These are phyloP conservation scores for Pythium utonaiense DNA, from an alignment of 352 stramenopile species.

Conservation along the genomic window DNA sequence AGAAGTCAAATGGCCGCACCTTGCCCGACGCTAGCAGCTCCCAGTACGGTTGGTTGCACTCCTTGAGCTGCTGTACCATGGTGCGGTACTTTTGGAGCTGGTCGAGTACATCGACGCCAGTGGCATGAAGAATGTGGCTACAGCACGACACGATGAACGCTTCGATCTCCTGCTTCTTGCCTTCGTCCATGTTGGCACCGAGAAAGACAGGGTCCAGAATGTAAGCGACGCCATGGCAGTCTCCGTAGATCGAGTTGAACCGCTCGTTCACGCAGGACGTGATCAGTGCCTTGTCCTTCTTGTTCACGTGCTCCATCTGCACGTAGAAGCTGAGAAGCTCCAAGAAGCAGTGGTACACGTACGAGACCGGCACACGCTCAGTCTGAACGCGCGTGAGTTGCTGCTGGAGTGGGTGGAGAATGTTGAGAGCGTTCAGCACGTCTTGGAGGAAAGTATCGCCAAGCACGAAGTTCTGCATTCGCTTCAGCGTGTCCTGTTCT, in stretches of 20 bases:
- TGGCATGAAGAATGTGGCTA: slow-evolving; percentile 23
- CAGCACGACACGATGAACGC: slow-evolving; percentile 49
- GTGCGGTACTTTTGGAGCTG: slow-evolving; percentile 49
- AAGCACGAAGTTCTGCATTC: slow-evolving; percentile 65
- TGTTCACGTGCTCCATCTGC: slow-evolving; percentile 58
- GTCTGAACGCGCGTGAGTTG: slow-evolving; percentile 46
- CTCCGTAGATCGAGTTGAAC: slow-evolving; percentile 59
- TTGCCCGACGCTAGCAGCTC: slow-evolving; percentile 41
- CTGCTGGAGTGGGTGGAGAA: slow-evolving; percentile 53
- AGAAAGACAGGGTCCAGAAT: slow-evolving; percentile 56
- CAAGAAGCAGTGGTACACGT: slow-evolving; percentile 47
- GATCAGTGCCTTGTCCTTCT: slow-evolving; percentile 75
- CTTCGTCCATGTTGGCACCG: slow-evolving; percentile 41
- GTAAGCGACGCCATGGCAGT: slow-evolving; percentile 58
- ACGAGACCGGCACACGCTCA: slow-evolving; percentile 40
- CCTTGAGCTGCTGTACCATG: slow-evolving; percentile 49
- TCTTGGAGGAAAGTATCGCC: slow-evolving; percentile 60
- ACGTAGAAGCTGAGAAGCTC: slow-evolving; percentile 45
- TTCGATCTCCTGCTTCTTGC: slow-evolving; percentile 42
- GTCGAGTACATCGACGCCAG: slow-evolving; percentile 38
- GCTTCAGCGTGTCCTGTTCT: slow-evolving; percentile 45
- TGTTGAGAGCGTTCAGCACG: slow-evolving; percentile 47
- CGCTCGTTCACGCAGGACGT: slow-evolving; percentile 58
- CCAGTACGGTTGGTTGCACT: slow-evolving; percentile 55
- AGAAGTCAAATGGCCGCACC: slow-evolving; percentile 53